These are phyloP conservation scores for Aspergillus olivimuriae DNA, from an alignment of 495 filamentous ascomycete species.

Conservation along the genomic window DNA sequence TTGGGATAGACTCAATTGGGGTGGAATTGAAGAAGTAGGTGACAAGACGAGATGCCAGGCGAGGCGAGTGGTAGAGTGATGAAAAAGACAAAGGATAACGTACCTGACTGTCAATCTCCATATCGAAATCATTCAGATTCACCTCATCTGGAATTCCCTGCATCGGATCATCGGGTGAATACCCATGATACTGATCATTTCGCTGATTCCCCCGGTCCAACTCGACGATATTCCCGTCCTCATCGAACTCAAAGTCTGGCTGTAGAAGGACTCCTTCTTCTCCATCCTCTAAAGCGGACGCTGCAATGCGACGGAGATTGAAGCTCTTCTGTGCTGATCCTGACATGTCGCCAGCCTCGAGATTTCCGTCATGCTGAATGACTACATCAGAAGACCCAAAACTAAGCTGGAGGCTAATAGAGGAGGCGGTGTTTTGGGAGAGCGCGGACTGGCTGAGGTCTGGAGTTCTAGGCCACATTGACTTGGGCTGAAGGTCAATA, in stretches of 20 bases:
- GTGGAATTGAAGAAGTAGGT: no score
- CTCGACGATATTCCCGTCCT: slow-evolving; percentile 52
- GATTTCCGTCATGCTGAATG: slow-evolving; percentile 17
- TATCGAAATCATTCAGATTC: no score
- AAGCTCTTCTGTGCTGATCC: slow-evolving; percentile 21
- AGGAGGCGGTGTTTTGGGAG: slow-evolving; percentile 16
- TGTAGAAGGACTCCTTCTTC: slow-evolving; percentile 53
- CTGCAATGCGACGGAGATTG: slow-evolving; percentile 11
- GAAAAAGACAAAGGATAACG: no score
- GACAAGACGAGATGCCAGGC: no score
- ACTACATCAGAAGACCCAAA: slow-evolving; percentile 24
- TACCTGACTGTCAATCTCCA: no score
- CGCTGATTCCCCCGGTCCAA: slow-evolving; percentile 16
- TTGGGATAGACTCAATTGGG: no score
- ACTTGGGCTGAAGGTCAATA: slow-evolving; percentile 13
- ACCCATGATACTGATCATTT: no score
- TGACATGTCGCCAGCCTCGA: slow-evolving; percentile 13
- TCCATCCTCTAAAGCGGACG: slow-evolving; percentile 35
- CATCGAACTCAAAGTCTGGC: slow-evolving; percentile 59
- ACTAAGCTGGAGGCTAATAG: slow-evolving; percentile 21
- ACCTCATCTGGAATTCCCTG: slow-evolving; percentile 9
- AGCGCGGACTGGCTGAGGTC: slow-evolving; percentile 21
- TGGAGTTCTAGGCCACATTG: slow-evolving; percentile 23
- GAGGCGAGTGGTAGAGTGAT: no score
- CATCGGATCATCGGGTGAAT: neutral